Evolutionary conservation across 2,329 filamentous ascomycete species (phyloP).

Genomic region (Teratosphaeria epicoccoides): DNA sequence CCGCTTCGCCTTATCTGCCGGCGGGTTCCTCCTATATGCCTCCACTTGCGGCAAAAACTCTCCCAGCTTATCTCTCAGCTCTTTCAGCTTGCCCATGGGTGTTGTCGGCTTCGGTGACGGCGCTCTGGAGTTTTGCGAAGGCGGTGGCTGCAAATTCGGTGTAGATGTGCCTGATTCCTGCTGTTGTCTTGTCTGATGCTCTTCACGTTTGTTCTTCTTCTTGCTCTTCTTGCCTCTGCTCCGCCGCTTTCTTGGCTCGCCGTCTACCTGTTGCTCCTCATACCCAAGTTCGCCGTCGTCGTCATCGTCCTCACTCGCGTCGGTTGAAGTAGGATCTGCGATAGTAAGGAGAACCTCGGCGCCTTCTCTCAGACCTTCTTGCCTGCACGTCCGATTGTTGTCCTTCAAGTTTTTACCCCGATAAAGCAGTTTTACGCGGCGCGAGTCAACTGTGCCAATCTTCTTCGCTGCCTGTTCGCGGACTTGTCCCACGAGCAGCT

Average conservation of each 20-base stretch:
- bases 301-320: constrained; percentile 32
- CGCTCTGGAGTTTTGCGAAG: constrained; percentile 12
- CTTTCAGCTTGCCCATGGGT: constrained; percentile 53
- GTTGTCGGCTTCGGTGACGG: constrained; percentile 30
- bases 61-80: constrained; percentile 55
- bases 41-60: constrained; percentile 54
- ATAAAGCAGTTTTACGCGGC: constrained; percentile 57
- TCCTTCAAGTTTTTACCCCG: constrained; percentile 63
- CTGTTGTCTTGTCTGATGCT: constrained; percentile 19
- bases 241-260: constrained; percentile 30
- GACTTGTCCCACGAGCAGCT: constrained; percentile 56
- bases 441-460: constrained; percentile 49
- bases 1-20: constrained; percentile 54
- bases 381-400: constrained; percentile 44
- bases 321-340: constrained; percentile 38
- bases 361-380: constrained; percentile 49
- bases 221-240: constrained; percentile 36
- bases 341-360: constrained; percentile 52
- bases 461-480: constrained; percentile 57
- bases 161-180: constrained; percentile 20
- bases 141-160: constrained; percentile 18
- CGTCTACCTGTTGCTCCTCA: constrained; percentile 8
- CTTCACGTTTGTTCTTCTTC: constrained; percentile 31
- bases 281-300: constrained; percentile 26
- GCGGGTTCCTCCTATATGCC: constrained; percentile 52